Evolutionary conservation across 2,329 filamentous ascomycete genomes (phyloP).

Genomic region (Trichophyton simii): DNA sequence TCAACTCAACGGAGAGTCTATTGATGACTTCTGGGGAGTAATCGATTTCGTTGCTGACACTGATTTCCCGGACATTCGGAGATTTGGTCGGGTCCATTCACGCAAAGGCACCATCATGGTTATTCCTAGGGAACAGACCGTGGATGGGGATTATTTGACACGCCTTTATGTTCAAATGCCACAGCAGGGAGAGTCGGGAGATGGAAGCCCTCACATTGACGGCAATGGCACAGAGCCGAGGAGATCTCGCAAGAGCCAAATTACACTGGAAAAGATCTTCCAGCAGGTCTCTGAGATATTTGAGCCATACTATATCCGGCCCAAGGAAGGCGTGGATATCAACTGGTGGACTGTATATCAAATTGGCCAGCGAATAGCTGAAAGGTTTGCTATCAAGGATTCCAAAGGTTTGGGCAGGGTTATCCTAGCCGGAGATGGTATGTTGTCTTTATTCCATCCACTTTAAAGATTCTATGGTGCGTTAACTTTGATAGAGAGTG

Average conservation of each 20-base stretch:
- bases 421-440: slow-evolving; percentile 57
- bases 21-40: slow-evolving; percentile 61
- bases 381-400: slow-evolving; percentile 49
- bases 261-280: slow-evolving; percentile 53
- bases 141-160: slow-evolving; percentile 52
- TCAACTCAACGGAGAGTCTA: slow-evolving; percentile 52
- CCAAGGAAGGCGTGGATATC: slow-evolving; percentile 3
- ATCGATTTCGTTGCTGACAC: slow-evolving; percentile 62
- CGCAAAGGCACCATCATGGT: slow-evolving; percentile 65
- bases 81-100: slow-evolving; percentile 67
- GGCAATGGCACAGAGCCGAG: background rate
- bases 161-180: slow-evolving; percentile 49
- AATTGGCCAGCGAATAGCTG: slow-evolving; percentile 53
- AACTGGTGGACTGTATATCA: slow-evolving; percentile 59
- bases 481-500: background rate
- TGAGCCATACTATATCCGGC: slow-evolving; percentile 41
- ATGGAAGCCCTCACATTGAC: slow-evolving; percentile 20
- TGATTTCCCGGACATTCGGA: slow-evolving; percentile 67
- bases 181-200: slow-evolving; percentile 19
- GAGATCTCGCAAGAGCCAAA: slow-evolving; percentile 40
- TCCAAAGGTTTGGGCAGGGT: slow-evolving; percentile 57
- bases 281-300: slow-evolving; percentile 52
- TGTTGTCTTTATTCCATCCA: slow-evolving; percentile 5
- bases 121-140: slow-evolving; percentile 55
- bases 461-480: no score